phyloP scores from a whole-genome alignment of 2,329 filamentous ascomycete species.

The Graphium sp. region DNA sequence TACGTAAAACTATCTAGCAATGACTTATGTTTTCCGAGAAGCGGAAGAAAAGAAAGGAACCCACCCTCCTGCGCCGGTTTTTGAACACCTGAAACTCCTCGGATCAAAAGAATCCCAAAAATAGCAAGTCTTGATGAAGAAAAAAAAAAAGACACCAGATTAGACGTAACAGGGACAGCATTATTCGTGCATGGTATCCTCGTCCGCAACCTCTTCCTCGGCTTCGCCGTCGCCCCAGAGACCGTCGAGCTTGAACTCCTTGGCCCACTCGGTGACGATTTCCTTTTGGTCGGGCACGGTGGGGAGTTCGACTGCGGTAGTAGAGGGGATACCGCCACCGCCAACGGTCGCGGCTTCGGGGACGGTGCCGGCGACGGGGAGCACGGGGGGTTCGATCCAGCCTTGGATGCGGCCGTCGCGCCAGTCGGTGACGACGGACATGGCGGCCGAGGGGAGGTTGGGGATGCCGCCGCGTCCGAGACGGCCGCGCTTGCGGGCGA shows the following conservation, averaged over 20 bases:
- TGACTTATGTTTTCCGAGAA: no score
- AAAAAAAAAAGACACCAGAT: no score
- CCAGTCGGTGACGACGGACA: conserved; percentile 93
- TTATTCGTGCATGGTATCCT: conserved; percentile 37
- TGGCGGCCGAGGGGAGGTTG: conserved; percentile 74
- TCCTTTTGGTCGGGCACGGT: conserved; percentile 55
- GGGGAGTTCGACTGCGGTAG: conserved; percentile 23
- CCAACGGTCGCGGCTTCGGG: conserved; percentile 10
- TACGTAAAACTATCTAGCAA: no score
- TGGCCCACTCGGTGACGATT: conserved; percentile 83
- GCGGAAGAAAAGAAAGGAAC: no score
- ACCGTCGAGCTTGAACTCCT: conserved; percentile 89
- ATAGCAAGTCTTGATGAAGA: no score
- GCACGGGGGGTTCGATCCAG: conserved; percentile 64
- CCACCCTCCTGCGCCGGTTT: no score
- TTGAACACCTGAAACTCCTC: no score
- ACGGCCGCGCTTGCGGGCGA: conserved; percentile 81
- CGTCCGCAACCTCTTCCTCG: conserved; percentile 13
- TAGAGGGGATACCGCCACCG: conserved; percentile 13
- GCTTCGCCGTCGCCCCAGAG: conserved; percentile 64
- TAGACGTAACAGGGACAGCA: no score
- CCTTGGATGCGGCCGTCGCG: conserved; percentile 88
- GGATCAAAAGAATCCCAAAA: no score
- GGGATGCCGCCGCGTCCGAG: conserved; percentile 81
- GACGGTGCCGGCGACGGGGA: conserved; percentile 31